phyloP scores from a whole-genome alignment of 1,284 basidiomycete genomes.

The Cryptococcus amylolentus region DNA sequence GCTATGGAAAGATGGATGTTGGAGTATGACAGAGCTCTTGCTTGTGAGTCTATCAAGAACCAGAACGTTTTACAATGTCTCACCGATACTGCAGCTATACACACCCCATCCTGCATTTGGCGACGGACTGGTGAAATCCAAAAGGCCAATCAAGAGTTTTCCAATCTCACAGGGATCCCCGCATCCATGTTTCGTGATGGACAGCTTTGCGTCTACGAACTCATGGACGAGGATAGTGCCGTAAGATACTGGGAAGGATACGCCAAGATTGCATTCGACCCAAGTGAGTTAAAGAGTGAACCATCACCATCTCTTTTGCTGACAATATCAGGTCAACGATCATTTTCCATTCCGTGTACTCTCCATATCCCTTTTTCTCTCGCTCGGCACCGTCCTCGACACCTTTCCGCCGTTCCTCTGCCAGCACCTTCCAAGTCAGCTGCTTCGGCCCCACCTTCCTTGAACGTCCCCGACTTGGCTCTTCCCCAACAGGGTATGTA shows the following conservation, averaged over 20 bases:
- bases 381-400: constrained; percentile 25
- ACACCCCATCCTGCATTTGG: constrained; percentile 96
- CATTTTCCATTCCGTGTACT: constrained; percentile 89
- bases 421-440: constrained; percentile 3
- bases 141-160: constrained; percentile 84
- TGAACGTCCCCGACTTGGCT: constrained; percentile 19
- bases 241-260: constrained; percentile 93
- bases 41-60: constrained; percentile 44
- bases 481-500: constrained; percentile 12
- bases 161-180: constrained; percentile 40
- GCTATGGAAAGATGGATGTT: constrained; percentile 92
- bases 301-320: neutral
- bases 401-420: constrained; percentile 21
- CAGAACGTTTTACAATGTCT: neutral
- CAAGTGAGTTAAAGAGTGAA: constrained; percentile 53
- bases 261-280: constrained; percentile 88
- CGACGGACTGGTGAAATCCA: constrained; percentile 96
- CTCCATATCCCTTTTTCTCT: constrained; percentile 63
- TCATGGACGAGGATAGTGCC: constrained; percentile 93
- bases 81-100: constrained; percentile 61
- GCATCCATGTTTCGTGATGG: constrained; percentile 54
- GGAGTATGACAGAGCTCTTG: constrained; percentile 94
- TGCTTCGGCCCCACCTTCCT: constrained; percentile 9
- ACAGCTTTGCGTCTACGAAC: constrained; percentile 90
- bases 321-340: constrained; percentile 47